Conservation (phyloP, 768 basidiomycete species). For the Hygrocybe coccinea region DNA sequence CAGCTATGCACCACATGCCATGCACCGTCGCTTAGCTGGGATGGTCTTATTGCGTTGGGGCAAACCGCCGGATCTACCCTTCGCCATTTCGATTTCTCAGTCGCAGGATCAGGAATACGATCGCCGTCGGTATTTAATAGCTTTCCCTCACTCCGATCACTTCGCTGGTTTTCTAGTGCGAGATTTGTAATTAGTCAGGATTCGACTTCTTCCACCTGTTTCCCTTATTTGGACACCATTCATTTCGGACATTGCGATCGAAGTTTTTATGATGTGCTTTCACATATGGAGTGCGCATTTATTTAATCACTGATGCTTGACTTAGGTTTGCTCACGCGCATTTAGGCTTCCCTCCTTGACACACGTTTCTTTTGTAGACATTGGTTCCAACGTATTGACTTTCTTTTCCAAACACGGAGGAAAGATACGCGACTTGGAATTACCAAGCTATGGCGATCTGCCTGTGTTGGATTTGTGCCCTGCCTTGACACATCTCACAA, state of each 20-base stretch:
- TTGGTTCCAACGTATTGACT: background rate
- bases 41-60: background rate
- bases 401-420: background rate
- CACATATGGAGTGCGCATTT: background rate
- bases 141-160: constrained; percentile 1
- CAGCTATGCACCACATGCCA: background rate
- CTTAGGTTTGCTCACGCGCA: background rate
- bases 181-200: background rate
- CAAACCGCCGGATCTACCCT: background rate
- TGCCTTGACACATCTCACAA: background rate
- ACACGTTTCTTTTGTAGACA: background rate
- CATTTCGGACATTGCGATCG: background rate
- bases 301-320: background rate
- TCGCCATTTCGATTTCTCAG: background rate
- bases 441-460: background rate
- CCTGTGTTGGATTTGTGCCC: background rate
- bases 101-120: background rate
- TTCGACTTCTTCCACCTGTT: background rate
- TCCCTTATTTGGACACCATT: background rate
- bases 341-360: background rate
- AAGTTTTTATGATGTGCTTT: background rate
- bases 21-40: too few species aligned
- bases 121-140: background rate
- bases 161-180: background rate
- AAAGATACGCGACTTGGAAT: background rate